Percentiles rank a stretch among this genome's conserved stretches.
phyloP scores from a whole-genome alignment of 139 green algal species.

The Micractinium sp. region DNA sequence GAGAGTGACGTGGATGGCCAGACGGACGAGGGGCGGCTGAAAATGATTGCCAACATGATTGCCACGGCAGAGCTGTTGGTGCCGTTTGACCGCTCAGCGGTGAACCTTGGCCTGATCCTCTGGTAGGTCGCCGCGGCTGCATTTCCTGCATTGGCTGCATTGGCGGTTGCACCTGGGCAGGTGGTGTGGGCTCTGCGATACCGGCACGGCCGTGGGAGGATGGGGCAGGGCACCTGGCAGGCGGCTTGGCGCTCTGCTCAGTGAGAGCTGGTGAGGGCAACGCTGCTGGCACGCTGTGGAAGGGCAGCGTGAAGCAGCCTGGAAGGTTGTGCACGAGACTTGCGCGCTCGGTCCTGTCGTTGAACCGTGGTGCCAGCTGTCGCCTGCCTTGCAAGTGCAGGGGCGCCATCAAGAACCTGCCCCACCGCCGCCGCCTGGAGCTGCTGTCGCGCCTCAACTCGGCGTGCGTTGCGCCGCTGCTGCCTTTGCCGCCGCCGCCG shows the following conservation, averaged over 20 bases:
- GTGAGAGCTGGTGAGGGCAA: too few relatives aligned
- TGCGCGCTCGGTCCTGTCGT: too few relatives aligned
- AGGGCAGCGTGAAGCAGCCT: too few relatives aligned
- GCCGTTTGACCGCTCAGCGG: slow-evolving; percentile 25
- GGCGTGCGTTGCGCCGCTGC: background rate
- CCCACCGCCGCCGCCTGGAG: slow-evolving; percentile 2
- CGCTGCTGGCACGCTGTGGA: too few relatives aligned
- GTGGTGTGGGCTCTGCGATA: too few relatives aligned
- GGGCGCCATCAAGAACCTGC: slow-evolving; percentile 39
- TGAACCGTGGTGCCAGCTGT: too few relatives aligned
- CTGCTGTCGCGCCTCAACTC: slow-evolving; percentile 35
- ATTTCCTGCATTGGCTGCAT: too few relatives aligned
- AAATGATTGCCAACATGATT: slow-evolving; percentile 19
- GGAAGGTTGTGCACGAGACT: too few relatives aligned
- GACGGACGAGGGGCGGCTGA: slow-evolving; percentile 22
- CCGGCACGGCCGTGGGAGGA: too few relatives aligned
- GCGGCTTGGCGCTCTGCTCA: too few relatives aligned
- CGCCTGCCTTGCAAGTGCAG: slow-evolving; percentile 24
- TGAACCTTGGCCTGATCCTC: slow-evolving; percentile 41
- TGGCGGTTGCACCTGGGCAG: too few relatives aligned
- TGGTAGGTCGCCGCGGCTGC: slow-evolving; percentile 15
- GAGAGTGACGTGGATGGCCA: slow-evolving; percentile 26
- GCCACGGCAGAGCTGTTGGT: slow-evolving; percentile 31
- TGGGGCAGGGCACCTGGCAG: too few relatives aligned
- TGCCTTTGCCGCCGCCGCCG: background rate